Base-by-base conservation (phyloP, 305 asterid species). In the Rubia balearica region DNA sequence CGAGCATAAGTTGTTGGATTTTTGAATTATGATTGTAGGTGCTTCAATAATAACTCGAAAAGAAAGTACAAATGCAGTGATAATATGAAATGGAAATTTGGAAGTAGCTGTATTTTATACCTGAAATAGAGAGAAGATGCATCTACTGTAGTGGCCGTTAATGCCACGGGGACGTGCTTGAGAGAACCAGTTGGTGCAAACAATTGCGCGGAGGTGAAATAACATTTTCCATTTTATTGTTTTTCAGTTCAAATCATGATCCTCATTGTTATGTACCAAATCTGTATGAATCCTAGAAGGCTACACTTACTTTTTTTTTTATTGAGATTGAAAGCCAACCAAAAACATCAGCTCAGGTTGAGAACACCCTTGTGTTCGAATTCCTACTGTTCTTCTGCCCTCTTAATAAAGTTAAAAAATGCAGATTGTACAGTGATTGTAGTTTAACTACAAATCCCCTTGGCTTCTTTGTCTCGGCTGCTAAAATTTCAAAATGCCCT, bases 141-240 rank as follows among this genome's bases (percentile, higher is more conserved):
- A 70, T 89, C 96, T 68, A 84, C 89, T 57, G 92, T 90, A 80
- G 87, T 96, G 78, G 96, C 98, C 70, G 98, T 93, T n/a, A 75
- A 80, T 83, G 97, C 96, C 21, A 82, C 89, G 71, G 84, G 96
- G 9, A 76, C 80, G 16, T 87, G 98, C 85, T 83, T 87, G 62
- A 81, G 96, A 79, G 98, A 93, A 76, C 97, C 97, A 2, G 85
- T 81, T 14, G 87, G 89, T 59, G 59, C 89, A 71, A 86, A 78
- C 82, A 93, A 83, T 65, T 90, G 97, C 84, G 78, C 94, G 0
- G 96, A 86, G 80, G 83, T 89, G 63, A 80, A 88, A 42, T 86
- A 82, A 8, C 57, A 60, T 9, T 19, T 22, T 24, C 24, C 24
- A 24, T 24, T 24, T 24, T 24, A 24, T 24, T 24, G 24, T 24